Conservation (phyloP, 1,284 basidiomycete genomes). For the Ceratobasidium sp. region DNA sequence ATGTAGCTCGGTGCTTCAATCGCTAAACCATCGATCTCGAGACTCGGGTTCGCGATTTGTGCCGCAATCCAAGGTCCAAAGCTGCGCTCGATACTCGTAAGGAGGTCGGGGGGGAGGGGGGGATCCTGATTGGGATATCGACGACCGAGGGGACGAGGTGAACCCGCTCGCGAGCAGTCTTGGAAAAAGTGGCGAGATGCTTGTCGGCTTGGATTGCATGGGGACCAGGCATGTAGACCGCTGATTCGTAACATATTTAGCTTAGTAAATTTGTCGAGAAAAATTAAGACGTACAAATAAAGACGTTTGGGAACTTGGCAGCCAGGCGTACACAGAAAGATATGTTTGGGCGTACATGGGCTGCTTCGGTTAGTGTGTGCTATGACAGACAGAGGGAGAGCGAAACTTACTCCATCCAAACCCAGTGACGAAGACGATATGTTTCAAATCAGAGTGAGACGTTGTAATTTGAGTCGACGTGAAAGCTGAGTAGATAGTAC, state of each 20-base stretch:
- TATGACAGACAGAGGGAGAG: not conserved
- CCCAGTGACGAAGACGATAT: slow-evolving; percentile 24
- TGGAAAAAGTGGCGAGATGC: not conserved
- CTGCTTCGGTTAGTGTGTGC: not conserved
- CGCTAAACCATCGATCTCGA: not conserved
- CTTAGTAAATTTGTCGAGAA: not conserved
- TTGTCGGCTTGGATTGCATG: not conserved
- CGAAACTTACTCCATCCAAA: not conserved
- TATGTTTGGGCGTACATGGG: slow-evolving; percentile 7
- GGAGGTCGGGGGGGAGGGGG: not conserved
- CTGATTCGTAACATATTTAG: not conserved
- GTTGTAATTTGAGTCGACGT: no score
- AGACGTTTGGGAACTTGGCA: slow-evolving; percentile 15
- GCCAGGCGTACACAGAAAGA: not conserved
- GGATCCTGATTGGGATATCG: not conserved
- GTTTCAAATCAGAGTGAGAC: not conserved
- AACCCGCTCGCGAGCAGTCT: not conserved
- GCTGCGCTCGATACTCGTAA: not conserved
- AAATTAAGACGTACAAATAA: slow-evolving; percentile 13
- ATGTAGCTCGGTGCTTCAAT: slow-evolving; percentile 6
- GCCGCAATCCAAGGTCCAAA: not conserved
- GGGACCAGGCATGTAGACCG: not conserved
- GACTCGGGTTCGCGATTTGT: not conserved
- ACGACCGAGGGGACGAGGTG: not conserved
- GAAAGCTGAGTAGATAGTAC: not conserved